phyloP scores from a whole-genome alignment of 805 yeast species.

The Suhomyces tanzawaensis region DNA sequence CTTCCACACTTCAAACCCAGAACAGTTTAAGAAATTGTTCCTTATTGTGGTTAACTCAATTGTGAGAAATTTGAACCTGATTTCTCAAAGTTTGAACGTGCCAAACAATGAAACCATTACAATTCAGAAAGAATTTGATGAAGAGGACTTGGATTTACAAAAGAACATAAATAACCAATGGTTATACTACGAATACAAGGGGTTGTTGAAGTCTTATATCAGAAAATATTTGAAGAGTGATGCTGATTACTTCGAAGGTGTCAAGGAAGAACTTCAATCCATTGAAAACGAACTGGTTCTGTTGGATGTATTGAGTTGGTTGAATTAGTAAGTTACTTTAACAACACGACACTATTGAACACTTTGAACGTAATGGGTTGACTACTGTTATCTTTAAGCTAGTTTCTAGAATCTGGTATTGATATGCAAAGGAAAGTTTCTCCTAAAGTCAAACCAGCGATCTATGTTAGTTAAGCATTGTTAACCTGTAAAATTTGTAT shows the following conservation, averaged over 20 bases:
- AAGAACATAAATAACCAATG: conserved; percentile 35
- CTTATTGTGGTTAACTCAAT: conserved; percentile 23
- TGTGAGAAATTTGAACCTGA: conserved; percentile 29
- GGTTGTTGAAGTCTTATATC: conserved; percentile 38
- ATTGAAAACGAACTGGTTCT: conserved; percentile 22
- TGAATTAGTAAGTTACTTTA: too few species aligned
- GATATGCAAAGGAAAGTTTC: too few species aligned
- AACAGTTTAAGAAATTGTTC: conserved; percentile 18
- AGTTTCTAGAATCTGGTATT: too few species aligned
- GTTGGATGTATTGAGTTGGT: conserved; percentile 21
- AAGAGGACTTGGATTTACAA: conserved; percentile 23
- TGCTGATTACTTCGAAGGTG: conserved; percentile 14
- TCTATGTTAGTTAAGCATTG: too few species aligned
- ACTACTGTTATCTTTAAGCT: too few species aligned
- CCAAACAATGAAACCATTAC: conserved; percentile 17
- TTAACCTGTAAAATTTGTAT: too few species aligned
- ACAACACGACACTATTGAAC: too few species aligned
- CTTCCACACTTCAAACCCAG: conserved; percentile 12
- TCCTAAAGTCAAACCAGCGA: too few species aligned
- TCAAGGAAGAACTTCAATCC: conserved; percentile 14
- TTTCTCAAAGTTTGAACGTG: conserved; percentile 15
- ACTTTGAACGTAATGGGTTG: too few species aligned
- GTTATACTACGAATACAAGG: conserved; percentile 42
- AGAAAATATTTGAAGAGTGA: conserved; percentile 25
- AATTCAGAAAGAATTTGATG: conserved; percentile 27